phyloP scores from a whole-genome alignment of 768 basidiomycete species.

The Auricularia sp. region DNA sequence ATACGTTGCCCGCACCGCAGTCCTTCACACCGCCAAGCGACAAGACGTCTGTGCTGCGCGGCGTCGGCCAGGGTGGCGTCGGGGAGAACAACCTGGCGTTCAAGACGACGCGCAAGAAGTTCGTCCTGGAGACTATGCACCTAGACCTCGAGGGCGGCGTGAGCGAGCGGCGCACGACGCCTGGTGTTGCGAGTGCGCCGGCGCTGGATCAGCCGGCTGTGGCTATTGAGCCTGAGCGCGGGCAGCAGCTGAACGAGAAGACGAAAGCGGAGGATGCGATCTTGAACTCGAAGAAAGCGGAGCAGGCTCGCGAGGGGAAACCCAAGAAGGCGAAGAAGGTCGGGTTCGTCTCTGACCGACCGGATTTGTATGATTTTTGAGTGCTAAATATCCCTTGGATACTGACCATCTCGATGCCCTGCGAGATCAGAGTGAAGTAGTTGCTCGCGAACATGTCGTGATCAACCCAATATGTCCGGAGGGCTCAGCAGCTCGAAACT shows the following conservation, averaged over 20 bases:
- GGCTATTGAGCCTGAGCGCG: conserved; percentile 12
- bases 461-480: too few relatives aligned
- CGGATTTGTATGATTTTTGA: conserved; percentile 66
- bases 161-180: conserved; percentile 58
- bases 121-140: conserved; percentile 87
- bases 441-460: too few relatives aligned
- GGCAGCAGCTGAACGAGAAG: conserved; percentile 7
- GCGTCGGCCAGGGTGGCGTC: conserved; percentile 47
- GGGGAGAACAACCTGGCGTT: conserved; percentile 96
- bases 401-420: background rate
- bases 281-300: conserved; percentile 4
- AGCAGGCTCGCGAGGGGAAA: conserved; percentile 14
- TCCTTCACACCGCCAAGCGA: conserved; percentile 72
- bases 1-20: conserved; percentile 63
- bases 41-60: conserved; percentile 73
- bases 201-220: conserved; percentile 16
- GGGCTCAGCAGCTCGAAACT: too few relatives aligned
- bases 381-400: too few relatives aligned
- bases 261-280: conserved; percentile 4
- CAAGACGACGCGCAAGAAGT: conserved; percentile 77
- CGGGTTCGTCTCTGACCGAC: conserved; percentile 53
- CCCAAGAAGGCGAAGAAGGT: conserved; percentile 53
- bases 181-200: conserved; percentile 14
- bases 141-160: conserved; percentile 81
- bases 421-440: background rate